Conservation (phyloP, 2,329 filamentous ascomycete species). For the Sporothrix pallida region DNA sequence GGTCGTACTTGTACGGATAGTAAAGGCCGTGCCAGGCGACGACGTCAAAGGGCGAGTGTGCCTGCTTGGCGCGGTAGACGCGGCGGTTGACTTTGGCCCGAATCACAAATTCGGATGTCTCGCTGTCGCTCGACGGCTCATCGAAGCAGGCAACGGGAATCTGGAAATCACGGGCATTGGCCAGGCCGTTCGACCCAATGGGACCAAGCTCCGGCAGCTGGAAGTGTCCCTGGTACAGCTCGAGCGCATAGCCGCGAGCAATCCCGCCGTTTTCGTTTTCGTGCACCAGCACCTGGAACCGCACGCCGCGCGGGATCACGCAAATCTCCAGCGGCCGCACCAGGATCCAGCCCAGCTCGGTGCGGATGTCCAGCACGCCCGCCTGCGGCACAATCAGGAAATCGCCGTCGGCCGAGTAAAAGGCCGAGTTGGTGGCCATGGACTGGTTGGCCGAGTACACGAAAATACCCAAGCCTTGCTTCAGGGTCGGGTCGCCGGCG, state of each 20-base stretch:
- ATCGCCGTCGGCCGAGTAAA: slow-evolving; percentile 85
- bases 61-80: slow-evolving; percentile 68
- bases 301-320: slow-evolving; percentile 75
- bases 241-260: slow-evolving; percentile 74
- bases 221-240: slow-evolving; percentile 76
- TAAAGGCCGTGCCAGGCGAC: slow-evolving; percentile 83
- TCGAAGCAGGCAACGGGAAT: slow-evolving; percentile 72
- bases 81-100: slow-evolving; percentile 70
- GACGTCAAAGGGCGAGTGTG: slow-evolving; percentile 75
- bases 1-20: slow-evolving; percentile 81
- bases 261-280: slow-evolving; percentile 43
- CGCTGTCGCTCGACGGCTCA: slow-evolving; percentile 54
- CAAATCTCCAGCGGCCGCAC: slow-evolving; percentile 80
- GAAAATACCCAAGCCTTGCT: slow-evolving; percentile 78
- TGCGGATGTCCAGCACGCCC: slow-evolving; percentile 75
- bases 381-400: slow-evolving; percentile 77
- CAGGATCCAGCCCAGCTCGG: slow-evolving; percentile 74
- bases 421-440: slow-evolving; percentile 76
- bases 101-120: slow-evolving; percentile 55
- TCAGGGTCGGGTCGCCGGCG: slow-evolving; percentile 78
- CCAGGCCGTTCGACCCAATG: slow-evolving; percentile 75
- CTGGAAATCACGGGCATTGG: slow-evolving; percentile 77
- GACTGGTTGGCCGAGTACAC: slow-evolving; percentile 79
- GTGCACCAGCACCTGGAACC: slow-evolving; percentile 73
- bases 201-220: slow-evolving; percentile 73